Evolutionary conservation across 257 asterid genomes (phyloP).

Genomic region (Coffea eugenioides): DNA sequence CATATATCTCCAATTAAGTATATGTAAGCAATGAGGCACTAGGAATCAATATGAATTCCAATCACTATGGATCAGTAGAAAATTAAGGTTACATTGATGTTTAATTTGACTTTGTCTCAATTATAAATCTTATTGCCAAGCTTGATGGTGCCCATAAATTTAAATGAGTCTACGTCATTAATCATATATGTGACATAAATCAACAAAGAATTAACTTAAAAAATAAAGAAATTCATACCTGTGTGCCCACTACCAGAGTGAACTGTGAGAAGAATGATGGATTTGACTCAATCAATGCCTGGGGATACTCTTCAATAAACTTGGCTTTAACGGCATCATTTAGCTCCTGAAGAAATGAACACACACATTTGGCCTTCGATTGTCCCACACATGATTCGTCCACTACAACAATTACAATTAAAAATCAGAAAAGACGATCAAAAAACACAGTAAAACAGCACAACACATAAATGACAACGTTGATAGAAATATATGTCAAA

Average conservation of each 20-base stretch:
- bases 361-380: constrained; percentile 90
- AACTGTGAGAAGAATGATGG: constrained; percentile 89
- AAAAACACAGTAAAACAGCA: constrained; percentile 2
- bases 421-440: neutral
- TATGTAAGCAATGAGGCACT: neutral
- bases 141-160: neutral
- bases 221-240: constrained; percentile 36
- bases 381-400: constrained; percentile 86
- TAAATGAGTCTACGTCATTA: neutral
- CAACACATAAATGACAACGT: neutral
- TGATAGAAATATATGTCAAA: neutral
- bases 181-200: too few relatives aligned
- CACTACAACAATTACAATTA: constrained; percentile 36
- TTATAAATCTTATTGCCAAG: neutral
- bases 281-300: constrained; percentile 64
- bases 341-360: constrained; percentile 88
- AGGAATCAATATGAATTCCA: neutral
- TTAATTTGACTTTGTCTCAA: neutral
- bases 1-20: neutral
- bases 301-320: constrained; percentile 83
- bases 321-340: constrained; percentile 96
- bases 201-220: neutral
- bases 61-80: neutral
- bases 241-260: constrained; percentile 83
- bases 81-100: neutral